Conservation (phyloP, 768 basidiomycete species). For the Cystofilobasidium capitatum region DNA sequence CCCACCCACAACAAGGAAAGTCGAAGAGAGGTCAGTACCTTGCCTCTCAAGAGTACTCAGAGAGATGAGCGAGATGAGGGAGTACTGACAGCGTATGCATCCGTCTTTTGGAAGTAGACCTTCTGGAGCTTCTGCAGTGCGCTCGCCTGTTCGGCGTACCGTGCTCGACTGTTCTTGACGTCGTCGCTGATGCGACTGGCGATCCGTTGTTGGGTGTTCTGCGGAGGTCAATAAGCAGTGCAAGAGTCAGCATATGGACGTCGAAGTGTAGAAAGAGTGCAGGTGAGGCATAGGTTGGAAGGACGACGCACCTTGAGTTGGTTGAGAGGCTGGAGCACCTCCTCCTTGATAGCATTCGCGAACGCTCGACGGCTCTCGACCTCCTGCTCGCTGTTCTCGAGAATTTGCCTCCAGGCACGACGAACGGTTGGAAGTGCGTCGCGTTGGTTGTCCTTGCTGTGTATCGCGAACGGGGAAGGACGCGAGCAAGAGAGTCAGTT, state of each 20-base stretch:
- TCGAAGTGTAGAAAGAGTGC: not conserved
- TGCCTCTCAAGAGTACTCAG: not conserved
- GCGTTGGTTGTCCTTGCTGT: conserved; percentile 9
- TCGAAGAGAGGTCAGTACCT: not conserved
- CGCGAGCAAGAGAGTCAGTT: not conserved
- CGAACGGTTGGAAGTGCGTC: conserved; percentile 13
- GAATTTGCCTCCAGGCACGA: conserved; percentile 16
- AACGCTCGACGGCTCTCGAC: conserved; percentile 22
- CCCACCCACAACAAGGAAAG: not conserved
- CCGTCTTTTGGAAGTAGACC: conserved; percentile 16
- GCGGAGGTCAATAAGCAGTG: not conserved
- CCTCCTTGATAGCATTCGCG: conserved; percentile 8
- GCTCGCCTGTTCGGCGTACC: conserved; percentile 10
- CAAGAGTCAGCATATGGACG: not conserved
- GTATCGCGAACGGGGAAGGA: not conserved
- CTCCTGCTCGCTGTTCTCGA: conserved; percentile 26
- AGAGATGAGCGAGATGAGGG: not conserved
- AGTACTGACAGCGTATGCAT: not conserved
- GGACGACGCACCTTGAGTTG: conserved; percentile 14
- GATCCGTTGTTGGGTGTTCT: conserved; percentile 23
- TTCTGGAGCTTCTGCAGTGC: conserved; percentile 14
- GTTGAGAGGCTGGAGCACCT: conserved; percentile 16
- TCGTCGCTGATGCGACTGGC: conserved; percentile 18
- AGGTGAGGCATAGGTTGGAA: not conserved
- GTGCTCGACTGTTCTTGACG: conserved; percentile 3